Base-by-base conservation (phyloP, 495 filamentous ascomycete genomes). In the Aspergillus bertholletiae region DNA sequence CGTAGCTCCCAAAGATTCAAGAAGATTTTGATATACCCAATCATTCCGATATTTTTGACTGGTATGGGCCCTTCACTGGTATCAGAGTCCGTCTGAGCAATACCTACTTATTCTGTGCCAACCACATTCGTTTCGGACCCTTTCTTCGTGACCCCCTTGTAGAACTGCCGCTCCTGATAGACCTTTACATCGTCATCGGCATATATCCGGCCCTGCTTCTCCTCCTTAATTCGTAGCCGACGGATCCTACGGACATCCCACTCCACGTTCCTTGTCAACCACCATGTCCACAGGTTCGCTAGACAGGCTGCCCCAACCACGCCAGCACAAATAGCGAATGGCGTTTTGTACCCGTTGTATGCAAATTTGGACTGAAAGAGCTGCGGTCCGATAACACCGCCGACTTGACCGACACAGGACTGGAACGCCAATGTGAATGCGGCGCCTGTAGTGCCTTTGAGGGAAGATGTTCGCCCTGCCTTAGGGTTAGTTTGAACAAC, bases 401-500 rank as follows among this genome's bases (percentile, higher is more conserved):
- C 69, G 1, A 72, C 57, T 50, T 72, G 68, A 2, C 64, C 68
- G 32, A 67, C 54, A 22, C 66, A 62, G 7, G 58, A 62, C 28
- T 67, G 64, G 23, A 72, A 63, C 18, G 57, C 68, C 11, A 69
- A 56, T 6, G 66, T 63, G 48, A 72, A 72, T 3, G 68, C 68
- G 3, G 68, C 56, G 13, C 68, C 68, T 2, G 68, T 72, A 1
- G 62, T 61, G 0, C 68, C 66, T 52, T 61, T 57, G 5, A 68
- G 54, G 3, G 69, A 66, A 2, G 64, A 50, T 2, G 61, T 61
- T 3, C 69, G 66, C 68, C 68, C 52, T 53, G 30, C 6, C 4
- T 21, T 4, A 12, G 4, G 5, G 8, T 28, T 21, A 22, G 18
- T 43, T 9, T n/a, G 37, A 52, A 12, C 13, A 5, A 40, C 4